Percentiles rank a stretch among this genome's conserved stretches.
These are phyloP conservation scores for Solanum acaule DNA, from an alignment of 257 asterid species.

Conservation along the genomic window DNA sequence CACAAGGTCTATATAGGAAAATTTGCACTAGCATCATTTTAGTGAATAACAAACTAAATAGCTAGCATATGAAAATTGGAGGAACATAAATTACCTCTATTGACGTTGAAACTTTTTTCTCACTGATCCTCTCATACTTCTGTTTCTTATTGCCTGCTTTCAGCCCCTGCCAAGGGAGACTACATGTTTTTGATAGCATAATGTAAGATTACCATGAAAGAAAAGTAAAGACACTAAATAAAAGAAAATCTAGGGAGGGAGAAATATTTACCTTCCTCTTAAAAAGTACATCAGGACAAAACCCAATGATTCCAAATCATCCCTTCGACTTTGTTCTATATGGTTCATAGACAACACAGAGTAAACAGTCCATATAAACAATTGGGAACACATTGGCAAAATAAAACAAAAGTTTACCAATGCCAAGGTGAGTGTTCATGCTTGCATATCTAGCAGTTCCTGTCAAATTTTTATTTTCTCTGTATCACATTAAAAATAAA, in stretches of 20 bases:
- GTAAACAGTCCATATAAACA: neutral
- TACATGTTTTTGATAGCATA: slow-evolving; percentile 16
- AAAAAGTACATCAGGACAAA: slow-evolving; percentile 11
- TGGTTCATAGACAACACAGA: neutral
- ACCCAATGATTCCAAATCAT: slow-evolving; percentile 15
- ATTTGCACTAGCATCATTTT: slow-evolving; percentile 6
- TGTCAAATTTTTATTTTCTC: slow-evolving; percentile 18
- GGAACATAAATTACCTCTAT: slow-evolving; percentile 44
- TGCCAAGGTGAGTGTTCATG: slow-evolving; percentile 10
- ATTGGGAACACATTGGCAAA: neutral
- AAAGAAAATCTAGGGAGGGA: neutral
- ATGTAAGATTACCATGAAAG: slow-evolving; percentile 4
- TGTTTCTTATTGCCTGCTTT: slow-evolving; percentile 57
- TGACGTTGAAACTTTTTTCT: slow-evolving; percentile 54
- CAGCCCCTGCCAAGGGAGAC: slow-evolving; percentile 72
- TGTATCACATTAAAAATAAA: neutral
- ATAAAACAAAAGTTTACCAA: slow-evolving; percentile 1
- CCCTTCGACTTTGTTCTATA: slow-evolving; percentile 16
- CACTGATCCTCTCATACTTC: slow-evolving; percentile 51
- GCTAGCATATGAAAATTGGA: neutral
- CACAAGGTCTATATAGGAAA: slow-evolving; percentile 45
- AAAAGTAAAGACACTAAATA: neutral
- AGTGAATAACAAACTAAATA: neutral
- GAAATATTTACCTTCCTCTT: slow-evolving; percentile 8
- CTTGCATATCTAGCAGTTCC: slow-evolving; percentile 14